A percentile compares a stretch with the other conserved stretches of the same genome.
Evolutionary conservation across 352 stramenopile genomes (phyloP).

Genomic region (Phytopythium chamaehyphon): DNA sequence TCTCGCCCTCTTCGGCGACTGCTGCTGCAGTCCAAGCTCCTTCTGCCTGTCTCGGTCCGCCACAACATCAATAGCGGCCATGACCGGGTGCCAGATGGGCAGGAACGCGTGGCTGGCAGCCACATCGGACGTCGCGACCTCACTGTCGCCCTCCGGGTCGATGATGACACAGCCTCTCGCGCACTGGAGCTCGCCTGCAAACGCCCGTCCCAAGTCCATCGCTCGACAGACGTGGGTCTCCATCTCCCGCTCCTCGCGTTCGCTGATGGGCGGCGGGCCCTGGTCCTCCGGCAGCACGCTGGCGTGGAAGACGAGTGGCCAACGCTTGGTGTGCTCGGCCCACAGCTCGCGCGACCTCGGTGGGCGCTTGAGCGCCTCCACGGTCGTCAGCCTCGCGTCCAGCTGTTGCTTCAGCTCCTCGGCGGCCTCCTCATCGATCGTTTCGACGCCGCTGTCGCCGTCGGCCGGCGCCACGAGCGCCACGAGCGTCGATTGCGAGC

Average conservation of each 20-base stretch:
- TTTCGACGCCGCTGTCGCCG: slow-evolving; percentile 5
- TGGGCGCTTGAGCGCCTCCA: slow-evolving; percentile 47
- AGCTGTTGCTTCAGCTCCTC: slow-evolving; percentile 33
- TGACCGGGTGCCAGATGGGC: slow-evolving; percentile 61
- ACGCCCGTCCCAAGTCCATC: slow-evolving; percentile 12
- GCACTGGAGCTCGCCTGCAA: slow-evolving; percentile 16
- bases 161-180: slow-evolving; percentile 51
- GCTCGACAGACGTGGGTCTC: slow-evolving; percentile 22
- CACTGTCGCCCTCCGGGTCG: slow-evolving; percentile 28
- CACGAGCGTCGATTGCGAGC: slow-evolving; percentile 29
- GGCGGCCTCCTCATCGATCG: not conserved
- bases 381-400: slow-evolving; percentile 36
- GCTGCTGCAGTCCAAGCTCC: slow-evolving; percentile 7
- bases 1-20: slow-evolving; percentile 34
- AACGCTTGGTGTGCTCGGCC: slow-evolving; percentile 50
- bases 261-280: slow-evolving; percentile 32
- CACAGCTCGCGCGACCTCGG: slow-evolving; percentile 60
- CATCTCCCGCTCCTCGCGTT: slow-evolving; percentile 25
- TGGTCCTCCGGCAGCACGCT: slow-evolving; percentile 44
- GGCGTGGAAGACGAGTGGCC: slow-evolving; percentile 79
- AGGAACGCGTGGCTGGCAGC: slow-evolving; percentile 26
- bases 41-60: slow-evolving; percentile 52
- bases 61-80: slow-evolving; percentile 64
- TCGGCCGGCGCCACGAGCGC: slow-evolving; percentile 45
- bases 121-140: slow-evolving; percentile 26